A percentile compares a stretch with the other conserved stretches of the same genome.
Conservation (phyloP, 352 stramenopile species). For the Globisporangium orthogonon region DNA sequence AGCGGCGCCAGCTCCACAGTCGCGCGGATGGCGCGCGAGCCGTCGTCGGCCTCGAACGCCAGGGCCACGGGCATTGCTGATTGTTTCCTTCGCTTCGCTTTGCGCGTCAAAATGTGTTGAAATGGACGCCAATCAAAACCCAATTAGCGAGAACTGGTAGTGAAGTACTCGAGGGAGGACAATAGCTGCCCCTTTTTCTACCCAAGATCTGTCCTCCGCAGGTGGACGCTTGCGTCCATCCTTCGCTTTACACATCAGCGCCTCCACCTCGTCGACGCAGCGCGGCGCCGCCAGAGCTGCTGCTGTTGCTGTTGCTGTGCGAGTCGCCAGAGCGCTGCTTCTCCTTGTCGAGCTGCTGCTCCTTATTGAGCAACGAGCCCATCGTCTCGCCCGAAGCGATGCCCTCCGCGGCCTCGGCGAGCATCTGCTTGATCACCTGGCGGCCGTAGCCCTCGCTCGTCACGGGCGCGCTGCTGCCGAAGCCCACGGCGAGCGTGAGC, state of each 20-base stretch:
- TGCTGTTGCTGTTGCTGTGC: background rate
- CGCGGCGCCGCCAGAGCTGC: conserved; percentile 17
- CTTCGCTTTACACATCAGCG: background rate
- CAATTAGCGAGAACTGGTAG: background rate
- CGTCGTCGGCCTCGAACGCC: conserved; percentile 79
- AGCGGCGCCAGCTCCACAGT: conserved; percentile 47
- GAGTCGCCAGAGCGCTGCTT: conserved; percentile 10
- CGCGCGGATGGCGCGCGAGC: conserved; percentile 65
- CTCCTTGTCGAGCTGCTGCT: conserved; percentile 66
- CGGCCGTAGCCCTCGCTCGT: conserved; percentile 67
- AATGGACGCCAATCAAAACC: background rate
- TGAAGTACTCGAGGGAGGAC: background rate
- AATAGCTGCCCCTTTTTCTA: background rate
- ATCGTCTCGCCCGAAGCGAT: conserved; percentile 66
- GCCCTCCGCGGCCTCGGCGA: conserved; percentile 50
- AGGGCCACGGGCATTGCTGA: conserved; percentile 30
- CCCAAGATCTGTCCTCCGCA: background rate
- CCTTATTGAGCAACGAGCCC: conserved; percentile 64
- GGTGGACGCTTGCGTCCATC: background rate
- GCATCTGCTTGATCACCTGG: conserved; percentile 62
- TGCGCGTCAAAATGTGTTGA: background rate
- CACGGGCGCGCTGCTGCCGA: conserved; percentile 66
- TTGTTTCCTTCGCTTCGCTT: too few species aligned
- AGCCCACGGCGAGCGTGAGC: conserved; percentile 78
- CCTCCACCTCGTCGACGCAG: conserved; percentile 38